These are phyloP conservation scores for Neofusicoccum laricinum DNA, from an alignment of 2,329 filamentous ascomycete species.

Conservation along the genomic window DNA sequence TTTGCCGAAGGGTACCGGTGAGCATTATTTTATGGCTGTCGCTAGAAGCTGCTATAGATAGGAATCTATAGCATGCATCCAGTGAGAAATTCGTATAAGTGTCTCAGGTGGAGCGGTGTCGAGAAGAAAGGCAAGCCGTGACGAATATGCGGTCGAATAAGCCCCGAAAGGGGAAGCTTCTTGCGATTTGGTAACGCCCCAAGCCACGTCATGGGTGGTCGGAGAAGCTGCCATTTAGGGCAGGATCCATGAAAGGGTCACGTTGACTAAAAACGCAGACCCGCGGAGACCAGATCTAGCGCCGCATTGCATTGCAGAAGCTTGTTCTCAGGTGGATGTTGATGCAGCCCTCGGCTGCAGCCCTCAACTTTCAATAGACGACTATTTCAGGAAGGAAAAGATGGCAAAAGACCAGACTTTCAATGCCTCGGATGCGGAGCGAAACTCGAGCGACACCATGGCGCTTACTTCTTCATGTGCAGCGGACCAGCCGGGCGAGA, in stretches of 20 bases:
- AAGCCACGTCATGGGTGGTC: not conserved
- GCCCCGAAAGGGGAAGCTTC: not conserved
- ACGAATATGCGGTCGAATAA: not conserved
- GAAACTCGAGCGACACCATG: not conserved
- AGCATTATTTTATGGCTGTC: not conserved
- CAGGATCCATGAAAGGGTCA: not conserved
- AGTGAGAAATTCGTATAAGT: not conserved
- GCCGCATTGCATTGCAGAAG: not conserved
- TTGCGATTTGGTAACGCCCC: slow-evolving; percentile 3
- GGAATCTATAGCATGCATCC: not conserved
- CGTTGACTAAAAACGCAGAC: not conserved
- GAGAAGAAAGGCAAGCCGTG: not conserved
- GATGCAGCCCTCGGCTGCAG: not conserved
- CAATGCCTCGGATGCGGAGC: not conserved
- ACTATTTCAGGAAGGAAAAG: not conserved
- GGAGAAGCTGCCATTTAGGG: not conserved
- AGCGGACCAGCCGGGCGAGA: not conserved
- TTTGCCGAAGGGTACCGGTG: not conserved
- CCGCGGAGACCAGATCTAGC: not conserved
- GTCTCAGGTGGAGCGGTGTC: not conserved
- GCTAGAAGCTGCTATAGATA: not conserved
- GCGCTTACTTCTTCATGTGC: not conserved
- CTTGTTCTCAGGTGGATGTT: not conserved
- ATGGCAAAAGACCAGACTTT: not conserved
- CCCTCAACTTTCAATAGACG: not conserved